Conservation (phyloP, 2,329 filamentous ascomycete species). For the Aphanocladium album region DNA sequence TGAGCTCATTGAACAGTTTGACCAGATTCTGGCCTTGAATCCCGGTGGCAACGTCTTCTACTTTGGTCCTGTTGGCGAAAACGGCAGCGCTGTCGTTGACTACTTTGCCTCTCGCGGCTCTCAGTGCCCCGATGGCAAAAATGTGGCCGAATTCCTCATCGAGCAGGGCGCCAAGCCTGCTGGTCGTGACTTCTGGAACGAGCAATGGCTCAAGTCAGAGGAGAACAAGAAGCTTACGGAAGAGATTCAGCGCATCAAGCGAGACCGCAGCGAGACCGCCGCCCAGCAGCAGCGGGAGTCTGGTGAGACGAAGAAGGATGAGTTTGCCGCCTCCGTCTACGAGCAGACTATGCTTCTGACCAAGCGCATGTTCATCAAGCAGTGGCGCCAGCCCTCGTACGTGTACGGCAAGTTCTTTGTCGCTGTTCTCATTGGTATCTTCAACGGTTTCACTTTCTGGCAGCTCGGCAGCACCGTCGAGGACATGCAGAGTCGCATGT, state of each 20-base stretch:
- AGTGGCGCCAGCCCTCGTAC: slow-evolving; percentile 74
- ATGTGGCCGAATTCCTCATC: slow-evolving; percentile 46
- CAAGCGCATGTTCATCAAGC: slow-evolving; percentile 64
- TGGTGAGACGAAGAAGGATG: slow-evolving; percentile 30
- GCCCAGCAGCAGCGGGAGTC: slow-evolving; percentile 23
- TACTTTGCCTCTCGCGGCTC: slow-evolving; percentile 59
- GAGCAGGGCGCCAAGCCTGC: slow-evolving; percentile 37
- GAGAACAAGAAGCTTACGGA: slow-evolving; percentile 53
- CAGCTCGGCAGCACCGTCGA: slow-evolving; percentile 58
- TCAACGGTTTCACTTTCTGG: slow-evolving; percentile 78
- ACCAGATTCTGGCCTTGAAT: slow-evolving; percentile 50
- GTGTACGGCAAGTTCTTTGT: slow-evolving; percentile 73
- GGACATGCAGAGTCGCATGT: slow-evolving; percentile 74
- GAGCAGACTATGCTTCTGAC: slow-evolving; percentile 63
- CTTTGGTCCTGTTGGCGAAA: slow-evolving; percentile 48
- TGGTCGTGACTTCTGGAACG: slow-evolving; percentile 57
- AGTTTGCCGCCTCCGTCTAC: slow-evolving; percentile 62
- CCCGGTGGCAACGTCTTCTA: slow-evolving; percentile 50
- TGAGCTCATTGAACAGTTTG: slow-evolving; percentile 52
- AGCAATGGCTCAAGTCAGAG: slow-evolving; percentile 65
- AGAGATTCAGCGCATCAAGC: slow-evolving; percentile 60
- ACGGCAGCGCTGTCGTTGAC: slow-evolving; percentile 41
- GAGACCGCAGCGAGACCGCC: slow-evolving; percentile 14
- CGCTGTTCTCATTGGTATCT: slow-evolving; percentile 65
- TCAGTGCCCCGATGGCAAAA: slow-evolving; percentile 53